Conservation (phyloP, 208 protist genomes). For the Trypanosomatidae sp. region DNA sequence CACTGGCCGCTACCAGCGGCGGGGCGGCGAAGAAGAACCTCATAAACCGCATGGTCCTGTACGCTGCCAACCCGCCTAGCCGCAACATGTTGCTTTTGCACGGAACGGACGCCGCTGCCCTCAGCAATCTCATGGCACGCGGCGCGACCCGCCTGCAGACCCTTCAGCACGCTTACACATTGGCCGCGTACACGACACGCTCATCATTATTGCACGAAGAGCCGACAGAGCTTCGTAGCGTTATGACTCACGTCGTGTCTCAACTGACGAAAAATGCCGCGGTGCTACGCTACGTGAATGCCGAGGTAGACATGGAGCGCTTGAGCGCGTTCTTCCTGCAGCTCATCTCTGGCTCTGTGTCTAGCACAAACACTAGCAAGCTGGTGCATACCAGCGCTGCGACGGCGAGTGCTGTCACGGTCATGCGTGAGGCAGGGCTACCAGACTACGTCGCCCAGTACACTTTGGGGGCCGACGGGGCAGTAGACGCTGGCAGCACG, state of each 20-base stretch:
- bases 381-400: neutral
- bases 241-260: constrained; percentile 57
- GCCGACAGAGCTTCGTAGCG: constrained; percentile 61
- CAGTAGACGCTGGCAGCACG: neutral
- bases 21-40: constrained; percentile 47
- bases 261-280: constrained; percentile 61
- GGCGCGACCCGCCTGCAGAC: constrained; percentile 30
- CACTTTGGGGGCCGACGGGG: constrained; percentile 2
- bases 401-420: neutral
- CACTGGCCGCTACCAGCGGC: constrained; percentile 17
- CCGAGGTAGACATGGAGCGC: constrained; percentile 60
- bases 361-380: neutral
- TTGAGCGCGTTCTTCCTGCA: constrained; percentile 53
- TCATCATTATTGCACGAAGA: constrained; percentile 45
- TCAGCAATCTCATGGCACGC: constrained; percentile 48
- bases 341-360: constrained; percentile 35
- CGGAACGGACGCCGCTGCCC: constrained; percentile 27
- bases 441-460: constrained; percentile 20
- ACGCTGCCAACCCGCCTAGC: constrained; percentile 75
- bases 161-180: constrained; percentile 36
- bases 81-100: constrained; percentile 69
- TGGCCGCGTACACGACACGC: constrained; percentile 58
- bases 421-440: constrained; percentile 16
- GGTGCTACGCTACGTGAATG: constrained; percentile 54
- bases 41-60: constrained; percentile 65